phyloP scores from a whole-genome alignment of 129 eudicot species.

The Mikania micrantha region DNA sequence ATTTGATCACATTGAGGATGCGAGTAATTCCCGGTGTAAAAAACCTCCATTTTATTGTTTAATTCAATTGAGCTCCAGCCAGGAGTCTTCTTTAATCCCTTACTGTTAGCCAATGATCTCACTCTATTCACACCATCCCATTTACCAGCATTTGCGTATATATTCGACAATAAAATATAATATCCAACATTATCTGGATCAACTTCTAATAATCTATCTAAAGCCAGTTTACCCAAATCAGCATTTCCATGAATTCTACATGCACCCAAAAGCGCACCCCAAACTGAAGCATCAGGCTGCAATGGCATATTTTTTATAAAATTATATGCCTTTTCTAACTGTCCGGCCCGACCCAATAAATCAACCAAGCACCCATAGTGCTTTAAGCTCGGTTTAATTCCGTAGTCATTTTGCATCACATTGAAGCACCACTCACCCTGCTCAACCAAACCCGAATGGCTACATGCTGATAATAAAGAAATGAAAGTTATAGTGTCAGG shows the following conservation, averaged over 20 bases:
- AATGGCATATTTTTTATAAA: constrained; percentile 66
- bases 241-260: constrained; percentile 72
- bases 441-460: constrained; percentile 81
- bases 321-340: constrained; percentile 51
- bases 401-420: constrained; percentile 52
- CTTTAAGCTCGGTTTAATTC: constrained; percentile 57
- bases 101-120: constrained; percentile 61
- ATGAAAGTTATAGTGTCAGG: constrained; percentile 72
- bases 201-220: constrained; percentile 50
- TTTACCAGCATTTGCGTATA: constrained; percentile 71
- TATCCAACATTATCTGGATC: constrained; percentile 69
- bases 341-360: constrained; percentile 79
- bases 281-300: constrained; percentile 60
- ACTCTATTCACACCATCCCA: constrained; percentile 80
- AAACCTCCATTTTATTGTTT: constrained; percentile 55
- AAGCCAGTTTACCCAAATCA: constrained; percentile 63
- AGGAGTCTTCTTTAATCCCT: constrained; percentile 79
- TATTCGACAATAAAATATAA: constrained; percentile 68
- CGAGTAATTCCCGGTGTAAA: constrained; percentile 68
- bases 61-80: constrained; percentile 88
- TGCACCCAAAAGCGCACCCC: constrained; percentile 96
- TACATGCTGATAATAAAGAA: constrained; percentile 69
- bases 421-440: constrained; percentile 56
- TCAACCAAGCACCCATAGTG: constrained; percentile 93
- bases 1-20: constrained; percentile 63